Percentiles rank a stretch among this genome's conserved stretches.
Evolutionary conservation across 1,284 basidiomycete genomes (phyloP).

Genomic region (Apiotrichum laibachii): DNA sequence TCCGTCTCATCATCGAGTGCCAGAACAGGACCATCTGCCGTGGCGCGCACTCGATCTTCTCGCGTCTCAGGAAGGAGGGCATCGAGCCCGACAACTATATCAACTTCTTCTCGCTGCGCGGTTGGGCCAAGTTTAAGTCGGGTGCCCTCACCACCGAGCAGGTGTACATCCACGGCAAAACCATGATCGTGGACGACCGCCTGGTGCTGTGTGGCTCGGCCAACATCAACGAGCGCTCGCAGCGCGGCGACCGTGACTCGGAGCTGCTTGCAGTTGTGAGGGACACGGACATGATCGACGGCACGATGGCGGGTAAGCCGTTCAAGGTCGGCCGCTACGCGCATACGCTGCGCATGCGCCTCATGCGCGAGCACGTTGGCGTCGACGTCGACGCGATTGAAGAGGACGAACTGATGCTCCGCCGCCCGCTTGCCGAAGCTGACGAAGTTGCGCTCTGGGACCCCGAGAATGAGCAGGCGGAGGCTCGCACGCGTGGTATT

Average conservation of each 20-base stretch:
- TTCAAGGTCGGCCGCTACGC: constrained; percentile 97
- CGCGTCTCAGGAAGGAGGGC: constrained; percentile 76
- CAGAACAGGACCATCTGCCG: constrained; percentile 86
- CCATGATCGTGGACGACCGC: constrained; percentile 89
- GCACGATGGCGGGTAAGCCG: constrained; percentile 88
- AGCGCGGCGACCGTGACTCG: constrained; percentile 93
- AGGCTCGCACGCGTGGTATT: constrained; percentile 41
- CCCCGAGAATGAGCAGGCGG: constrained; percentile 70
- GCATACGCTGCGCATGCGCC: constrained; percentile 83
- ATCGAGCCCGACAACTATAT: constrained; percentile 95
- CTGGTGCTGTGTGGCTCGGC: constrained; percentile 98
- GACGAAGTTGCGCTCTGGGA: constrained; percentile 69
- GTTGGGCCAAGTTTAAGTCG: constrained; percentile 87
- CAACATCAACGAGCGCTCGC: constrained; percentile 97
- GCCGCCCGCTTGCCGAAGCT: constrained; percentile 58
- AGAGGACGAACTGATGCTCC: constrained; percentile 66
- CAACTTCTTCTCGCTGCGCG: constrained; percentile 83
- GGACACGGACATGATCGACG: constrained; percentile 94
- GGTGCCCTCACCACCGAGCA: constrained; percentile 87
- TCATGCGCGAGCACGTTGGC: constrained; percentile 96
- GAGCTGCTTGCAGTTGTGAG: constrained; percentile 89
- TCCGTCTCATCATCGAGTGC: constrained; percentile 89
- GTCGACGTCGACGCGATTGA: constrained; percentile 89
- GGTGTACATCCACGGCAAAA: constrained; percentile 85
- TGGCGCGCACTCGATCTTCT: constrained; percentile 90